Percentiles rank a stretch among this genome's conserved stretches.
Conservation (phyloP, 306 rosid species). For the Lathyrus aphaca region DNA sequence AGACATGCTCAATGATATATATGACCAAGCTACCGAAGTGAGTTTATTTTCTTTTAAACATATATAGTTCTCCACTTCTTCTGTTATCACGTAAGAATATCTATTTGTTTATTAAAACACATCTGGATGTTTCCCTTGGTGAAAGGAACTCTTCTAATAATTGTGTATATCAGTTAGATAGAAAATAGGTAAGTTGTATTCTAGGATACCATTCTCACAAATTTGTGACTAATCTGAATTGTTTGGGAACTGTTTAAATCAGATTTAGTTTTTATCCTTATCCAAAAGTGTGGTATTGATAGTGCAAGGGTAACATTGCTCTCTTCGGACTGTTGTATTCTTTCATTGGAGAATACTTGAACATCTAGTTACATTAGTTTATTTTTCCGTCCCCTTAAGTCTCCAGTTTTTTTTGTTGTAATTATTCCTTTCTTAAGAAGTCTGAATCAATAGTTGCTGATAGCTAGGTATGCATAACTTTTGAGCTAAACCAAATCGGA, state of each 20-base stretch:
- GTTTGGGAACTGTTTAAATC: not conserved
- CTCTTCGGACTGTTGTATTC: constrained; percentile 13
- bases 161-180: constrained; percentile 23
- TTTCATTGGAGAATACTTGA: constrained; percentile 8
- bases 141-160: constrained; percentile 23
- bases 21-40: constrained; percentile 63
- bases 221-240: constrained; percentile 18
- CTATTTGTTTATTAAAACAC: constrained; percentile 22
- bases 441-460: not conserved
- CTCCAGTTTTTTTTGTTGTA: not conserved
- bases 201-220: constrained; percentile 2
- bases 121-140: not conserved
- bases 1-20: constrained; percentile 61
- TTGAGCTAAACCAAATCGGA: constrained; percentile 20
- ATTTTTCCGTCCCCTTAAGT: not conserved
- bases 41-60: constrained; percentile 42
- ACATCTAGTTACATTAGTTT: constrained; percentile 11
- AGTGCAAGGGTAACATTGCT: not conserved
- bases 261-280: constrained; percentile 12
- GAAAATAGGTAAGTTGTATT: constrained; percentile 12
- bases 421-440: constrained; percentile 17
- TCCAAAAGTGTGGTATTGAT: not conserved
- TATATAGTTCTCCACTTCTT: constrained; percentile 1
- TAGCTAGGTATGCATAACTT: not conserved
- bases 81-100: constrained; percentile 12